Conservation (phyloP, 2,329 filamentous ascomycete species). For the Cladosporium cucumerinum region DNA sequence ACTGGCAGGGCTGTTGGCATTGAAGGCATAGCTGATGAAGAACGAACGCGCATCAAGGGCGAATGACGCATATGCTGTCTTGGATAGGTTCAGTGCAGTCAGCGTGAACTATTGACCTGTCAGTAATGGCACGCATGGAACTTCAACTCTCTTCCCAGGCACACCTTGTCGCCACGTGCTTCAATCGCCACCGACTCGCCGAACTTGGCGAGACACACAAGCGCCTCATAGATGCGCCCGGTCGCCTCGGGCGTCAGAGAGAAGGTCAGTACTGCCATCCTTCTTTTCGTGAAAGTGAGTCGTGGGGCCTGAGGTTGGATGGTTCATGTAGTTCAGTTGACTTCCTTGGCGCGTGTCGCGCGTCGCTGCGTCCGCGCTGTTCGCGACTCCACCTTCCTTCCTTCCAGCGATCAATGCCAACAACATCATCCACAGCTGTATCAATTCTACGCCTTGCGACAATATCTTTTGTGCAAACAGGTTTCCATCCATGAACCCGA, state of each 20-base stretch:
- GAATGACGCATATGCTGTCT: constrained; percentile 74
- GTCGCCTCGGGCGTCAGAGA: constrained; percentile 72
- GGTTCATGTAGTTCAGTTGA: not conserved
- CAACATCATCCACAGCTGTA: constrained; percentile 13
- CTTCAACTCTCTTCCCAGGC: constrained; percentile 6
- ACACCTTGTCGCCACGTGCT: constrained; percentile 64
- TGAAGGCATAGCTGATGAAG: constrained; percentile 69
- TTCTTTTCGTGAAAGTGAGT: not conserved
- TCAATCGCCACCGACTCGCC: constrained; percentile 76
- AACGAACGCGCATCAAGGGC: constrained; percentile 65
- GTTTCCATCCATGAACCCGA: not conserved
- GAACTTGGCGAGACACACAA: constrained; percentile 74
- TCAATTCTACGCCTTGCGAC: not conserved
- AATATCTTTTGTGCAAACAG: not conserved
- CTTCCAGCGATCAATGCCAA: constrained; percentile 12
- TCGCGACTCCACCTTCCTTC: constrained; percentile 2
- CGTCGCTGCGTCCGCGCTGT: constrained; percentile 6
- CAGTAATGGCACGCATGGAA: constrained; percentile 12
- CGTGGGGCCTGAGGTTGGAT: not conserved
- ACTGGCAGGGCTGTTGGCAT: constrained; percentile 23
- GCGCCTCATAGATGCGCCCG: constrained; percentile 65
- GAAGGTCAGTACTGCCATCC: constrained; percentile 56
- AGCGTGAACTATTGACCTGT: constrained; percentile 59
- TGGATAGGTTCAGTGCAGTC: constrained; percentile 74
- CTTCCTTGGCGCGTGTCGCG: constrained; percentile 10